These are phyloP conservation scores for Diaporthe batatas DNA, from an alignment of 2,329 filamentous ascomycete genomes.

Conservation along the genomic window DNA sequence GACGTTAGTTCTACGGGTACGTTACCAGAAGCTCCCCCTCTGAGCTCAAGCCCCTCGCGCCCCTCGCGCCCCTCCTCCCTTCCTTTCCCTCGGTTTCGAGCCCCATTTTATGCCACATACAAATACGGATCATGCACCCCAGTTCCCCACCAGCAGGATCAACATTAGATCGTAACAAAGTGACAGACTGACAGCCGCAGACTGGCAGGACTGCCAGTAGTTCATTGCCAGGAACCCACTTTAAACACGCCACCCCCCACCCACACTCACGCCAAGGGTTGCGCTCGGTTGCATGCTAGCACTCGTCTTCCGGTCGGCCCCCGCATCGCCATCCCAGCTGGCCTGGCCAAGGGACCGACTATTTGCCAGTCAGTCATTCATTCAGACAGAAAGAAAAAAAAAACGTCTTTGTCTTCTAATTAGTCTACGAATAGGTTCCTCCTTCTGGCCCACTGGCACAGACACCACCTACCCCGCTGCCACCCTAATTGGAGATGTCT, in stretches of 20 bases:
- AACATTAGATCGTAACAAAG: background rate
- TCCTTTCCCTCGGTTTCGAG: background rate
- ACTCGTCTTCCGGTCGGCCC: constrained; percentile 26
- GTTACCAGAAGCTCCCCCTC: too few relatives aligned
- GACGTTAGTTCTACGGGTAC: background rate
- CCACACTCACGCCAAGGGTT: constrained; percentile 15
- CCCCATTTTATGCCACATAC: background rate
- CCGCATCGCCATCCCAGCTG: constrained; percentile 29
- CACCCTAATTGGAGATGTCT: too few relatives aligned
- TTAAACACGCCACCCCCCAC: constrained; percentile 34
- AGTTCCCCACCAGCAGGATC: background rate
- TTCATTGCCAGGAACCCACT: background rate
- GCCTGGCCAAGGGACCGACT: background rate
- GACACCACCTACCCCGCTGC: too few relatives aligned
- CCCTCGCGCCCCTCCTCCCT: background rate
- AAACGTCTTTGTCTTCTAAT: too few relatives aligned
- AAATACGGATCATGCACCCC: background rate
- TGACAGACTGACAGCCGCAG: constrained; percentile 20
- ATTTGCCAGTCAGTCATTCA: background rate
- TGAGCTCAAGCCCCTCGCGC: background rate
- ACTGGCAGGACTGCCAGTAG: background rate
- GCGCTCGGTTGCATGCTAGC: constrained; percentile 19
- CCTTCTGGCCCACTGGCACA: constrained; percentile 16
- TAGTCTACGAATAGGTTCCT: background rate
- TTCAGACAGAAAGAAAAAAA: background rate